These are phyloP conservation scores for Aspergillus chevalieri DNA, from an alignment of 2,329 filamentous ascomycete species.

Conservation along the genomic window DNA sequence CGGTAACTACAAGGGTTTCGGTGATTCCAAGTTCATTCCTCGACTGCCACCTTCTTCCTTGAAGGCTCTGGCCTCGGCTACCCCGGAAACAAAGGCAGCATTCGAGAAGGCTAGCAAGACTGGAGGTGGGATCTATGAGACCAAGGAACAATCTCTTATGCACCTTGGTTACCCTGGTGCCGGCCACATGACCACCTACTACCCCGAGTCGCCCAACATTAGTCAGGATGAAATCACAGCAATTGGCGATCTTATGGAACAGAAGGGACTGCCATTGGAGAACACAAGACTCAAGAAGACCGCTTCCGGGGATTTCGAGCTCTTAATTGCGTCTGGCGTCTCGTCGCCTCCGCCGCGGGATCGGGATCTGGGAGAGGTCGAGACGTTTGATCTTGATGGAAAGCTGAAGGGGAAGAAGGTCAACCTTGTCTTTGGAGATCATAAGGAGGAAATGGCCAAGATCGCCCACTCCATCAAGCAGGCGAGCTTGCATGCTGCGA, in stretches of 20 bases:
- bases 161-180: slow-evolving; percentile 69
- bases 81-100: slow-evolving; percentile 54
- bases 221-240: slow-evolving; percentile 68
- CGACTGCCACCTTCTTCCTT: slow-evolving; percentile 60
- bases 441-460: slow-evolving; percentile 63
- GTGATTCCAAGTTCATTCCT: slow-evolving; percentile 77
- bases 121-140: slow-evolving; percentile 64
- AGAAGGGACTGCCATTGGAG: slow-evolving; percentile 64
- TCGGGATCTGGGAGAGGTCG: slow-evolving; percentile 63
- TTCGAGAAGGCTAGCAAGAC: slow-evolving; percentile 57
- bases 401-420: slow-evolving; percentile 61
- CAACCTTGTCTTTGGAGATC: slow-evolving; percentile 68
- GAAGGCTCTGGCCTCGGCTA: slow-evolving; percentile 56
- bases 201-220: slow-evolving; percentile 68
- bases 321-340: slow-evolving; percentile 66
- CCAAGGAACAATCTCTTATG: slow-evolving; percentile 58
- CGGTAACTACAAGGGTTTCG: slow-evolving; percentile 84
- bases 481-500: slow-evolving; percentile 63
- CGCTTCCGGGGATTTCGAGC: slow-evolving; percentile 58
- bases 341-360: slow-evolving; percentile 55
- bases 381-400: slow-evolving; percentile 56
- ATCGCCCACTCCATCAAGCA: slow-evolving; percentile 61
- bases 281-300: slow-evolving; percentile 71
- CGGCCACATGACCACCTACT: slow-evolving; percentile 76
- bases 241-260: slow-evolving; percentile 66